Conservation (phyloP, 1,139 yeast genomes). For the Saccharomyces hybrid region DNA sequence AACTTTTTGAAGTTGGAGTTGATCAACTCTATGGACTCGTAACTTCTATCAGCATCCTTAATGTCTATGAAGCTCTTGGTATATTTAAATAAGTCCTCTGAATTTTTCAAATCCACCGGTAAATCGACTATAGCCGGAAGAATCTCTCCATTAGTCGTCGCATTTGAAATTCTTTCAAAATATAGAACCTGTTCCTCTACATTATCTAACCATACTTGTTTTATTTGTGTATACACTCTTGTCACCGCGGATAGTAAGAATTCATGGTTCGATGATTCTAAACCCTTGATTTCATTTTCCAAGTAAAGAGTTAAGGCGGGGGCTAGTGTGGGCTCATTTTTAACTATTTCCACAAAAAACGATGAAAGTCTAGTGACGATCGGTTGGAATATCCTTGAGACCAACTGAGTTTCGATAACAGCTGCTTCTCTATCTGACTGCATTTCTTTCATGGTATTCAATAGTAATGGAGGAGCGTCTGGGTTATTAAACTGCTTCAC, state of each 20-base stretch:
- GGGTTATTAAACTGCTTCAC: conserved; percentile 37
- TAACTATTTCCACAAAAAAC: conserved; percentile 35
- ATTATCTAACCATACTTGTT: conserved; percentile 52
- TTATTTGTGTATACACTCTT: conserved; percentile 46
- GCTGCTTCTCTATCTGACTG: conserved; percentile 51
- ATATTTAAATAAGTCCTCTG: conserved; percentile 25
- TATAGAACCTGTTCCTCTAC: conserved; percentile 47
- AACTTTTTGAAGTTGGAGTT: conserved; percentile 17
- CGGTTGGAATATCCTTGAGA: conserved; percentile 51
- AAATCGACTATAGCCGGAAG: conserved; percentile 39
- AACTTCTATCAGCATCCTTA: conserved; percentile 7
- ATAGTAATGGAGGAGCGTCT: conserved; percentile 29
- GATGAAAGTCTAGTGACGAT: conserved; percentile 35
- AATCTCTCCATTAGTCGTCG: conserved; percentile 38
- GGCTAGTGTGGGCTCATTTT: conserved; percentile 35
- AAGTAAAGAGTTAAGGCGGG: conserved; percentile 40
- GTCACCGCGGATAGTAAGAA: conserved; percentile 49
- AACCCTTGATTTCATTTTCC: conserved; percentile 33
- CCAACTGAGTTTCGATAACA: conserved; percentile 43
- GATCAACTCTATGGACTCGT: conserved; percentile 13
- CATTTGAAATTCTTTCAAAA: conserved; percentile 44
- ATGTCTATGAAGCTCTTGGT: conserved; percentile 9
- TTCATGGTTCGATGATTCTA: conserved; percentile 57
- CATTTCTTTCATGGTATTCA: conserved; percentile 33
- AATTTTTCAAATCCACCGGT: conserved; percentile 38